Percentiles rank a stretch among this genome's conserved stretches.
Conservation (phyloP, 2,329 filamentous ascomycete genomes). For the Gyromitra esculenta region DNA sequence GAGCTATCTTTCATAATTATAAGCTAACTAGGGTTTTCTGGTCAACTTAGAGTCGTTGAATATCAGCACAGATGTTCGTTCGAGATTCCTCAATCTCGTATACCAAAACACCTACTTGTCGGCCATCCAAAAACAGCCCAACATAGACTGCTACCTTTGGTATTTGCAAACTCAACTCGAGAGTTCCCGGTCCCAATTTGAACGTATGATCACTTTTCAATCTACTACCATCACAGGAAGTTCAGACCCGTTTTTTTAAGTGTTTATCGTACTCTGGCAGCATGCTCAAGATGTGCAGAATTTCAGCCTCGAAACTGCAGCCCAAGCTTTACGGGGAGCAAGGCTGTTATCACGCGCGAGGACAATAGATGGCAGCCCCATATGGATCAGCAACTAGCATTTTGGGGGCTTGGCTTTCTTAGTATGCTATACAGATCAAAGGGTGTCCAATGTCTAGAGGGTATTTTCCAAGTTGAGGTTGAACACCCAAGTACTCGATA, state of each 20-base stretch:
- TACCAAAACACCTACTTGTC: neutral
- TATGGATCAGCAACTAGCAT: constrained; percentile 1
- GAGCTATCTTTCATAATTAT: neutral
- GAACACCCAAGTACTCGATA: neutral
- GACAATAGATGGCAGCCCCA: neutral
- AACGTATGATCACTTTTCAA: neutral
- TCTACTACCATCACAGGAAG: neutral
- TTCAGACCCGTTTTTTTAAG: neutral
- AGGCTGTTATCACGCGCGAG: neutral
- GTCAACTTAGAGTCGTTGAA: neutral
- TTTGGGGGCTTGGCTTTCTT: neutral
- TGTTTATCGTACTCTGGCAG: neutral
- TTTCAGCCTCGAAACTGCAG: neutral
- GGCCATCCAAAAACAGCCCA: neutral
- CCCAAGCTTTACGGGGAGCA: neutral
- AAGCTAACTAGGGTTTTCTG: neutral
- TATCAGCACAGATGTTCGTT: neutral
- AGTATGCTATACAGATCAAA: constrained; percentile 8
- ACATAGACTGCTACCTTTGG: constrained; percentile 6
- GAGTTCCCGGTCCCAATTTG: neutral
- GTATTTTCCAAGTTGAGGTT: neutral
- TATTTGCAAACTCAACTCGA: neutral
- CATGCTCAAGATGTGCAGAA: neutral
- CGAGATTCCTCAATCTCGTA: neutral
- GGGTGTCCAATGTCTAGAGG: neutral